Evolutionary conservation across 2,329 filamentous ascomycete species (phyloP).

Genomic region (Colletotrichum aenigma): DNA sequence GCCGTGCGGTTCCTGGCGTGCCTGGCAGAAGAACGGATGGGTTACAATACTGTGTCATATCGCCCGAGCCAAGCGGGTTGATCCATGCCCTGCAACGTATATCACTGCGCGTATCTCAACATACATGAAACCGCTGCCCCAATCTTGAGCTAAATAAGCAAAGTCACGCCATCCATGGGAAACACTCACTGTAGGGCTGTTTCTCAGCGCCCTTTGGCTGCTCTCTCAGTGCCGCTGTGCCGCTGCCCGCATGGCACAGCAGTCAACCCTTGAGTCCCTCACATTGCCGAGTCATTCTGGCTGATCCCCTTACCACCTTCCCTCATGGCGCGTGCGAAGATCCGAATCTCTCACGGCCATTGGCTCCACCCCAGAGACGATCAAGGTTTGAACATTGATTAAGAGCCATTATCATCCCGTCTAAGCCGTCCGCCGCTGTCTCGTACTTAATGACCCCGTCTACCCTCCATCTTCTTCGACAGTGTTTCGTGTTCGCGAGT

Average conservation of each 20-base stretch:
- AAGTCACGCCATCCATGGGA: conserved; percentile 12
- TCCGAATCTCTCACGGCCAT: conserved; percentile 15
- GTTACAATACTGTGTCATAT: conserved; percentile 14
- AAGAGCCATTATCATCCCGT: not conserved
- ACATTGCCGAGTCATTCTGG: conserved; percentile 3
- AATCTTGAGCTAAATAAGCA: conserved; percentile 3
- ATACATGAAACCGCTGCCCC: conserved; percentile 6
- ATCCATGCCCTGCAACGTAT: conserved; percentile 1
- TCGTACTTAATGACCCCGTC: not conserved
- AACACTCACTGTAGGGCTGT: not conserved
- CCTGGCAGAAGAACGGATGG: not conserved
- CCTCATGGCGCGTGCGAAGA: conserved; percentile 1
- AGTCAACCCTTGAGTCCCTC: not conserved
- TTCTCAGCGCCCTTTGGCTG: not conserved
- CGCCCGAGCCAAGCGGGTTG: not conserved
- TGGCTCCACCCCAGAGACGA: conserved; percentile 15
- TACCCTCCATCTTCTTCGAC: not conserved
- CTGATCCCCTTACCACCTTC: not conserved
- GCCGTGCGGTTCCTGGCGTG: not conserved
- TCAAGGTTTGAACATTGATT: conserved; percentile 8
- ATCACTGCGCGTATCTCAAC: not conserved
- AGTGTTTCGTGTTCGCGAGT: not conserved
- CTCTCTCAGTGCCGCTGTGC: not conserved
- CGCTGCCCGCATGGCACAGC: not conserved
- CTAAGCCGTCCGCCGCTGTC: not conserved